Evolutionary conservation across 495 filamentous ascomycete genomes (phyloP), one percentile per base, ranked within the genome.

Genomic region (Penicillium canariense): DNA sequence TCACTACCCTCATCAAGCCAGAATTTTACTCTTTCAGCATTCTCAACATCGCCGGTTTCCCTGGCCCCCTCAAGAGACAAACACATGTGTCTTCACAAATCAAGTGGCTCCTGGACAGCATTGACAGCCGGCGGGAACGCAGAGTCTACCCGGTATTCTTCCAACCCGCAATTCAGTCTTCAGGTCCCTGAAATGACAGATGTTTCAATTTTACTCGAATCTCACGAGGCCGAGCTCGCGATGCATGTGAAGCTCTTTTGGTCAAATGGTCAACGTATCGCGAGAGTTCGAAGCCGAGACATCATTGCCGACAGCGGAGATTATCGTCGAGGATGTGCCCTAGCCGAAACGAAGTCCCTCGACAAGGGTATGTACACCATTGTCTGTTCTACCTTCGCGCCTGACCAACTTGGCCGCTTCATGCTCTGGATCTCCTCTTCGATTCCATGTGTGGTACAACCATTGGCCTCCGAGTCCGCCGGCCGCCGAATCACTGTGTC

Each of bases 341-440:
- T 90, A 31, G 85, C 86, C 4, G 82, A 87, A 49, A 67, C 81
- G 11, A 65, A 69, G 12, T 65, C 64, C 6, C 68, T 93, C 7
- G 78, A 81, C 23, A 68, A 76, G 2, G 93, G 93, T 3, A 78
- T 76, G 0, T 97, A 97, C 70, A 96, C 91, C 0, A 79, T 96
- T 42, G 85, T 97, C 10, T 87, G 84, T 59, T 91, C 87, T 7
- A 96, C 94, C 1, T 97, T 95, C 65, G 90, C 96, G 39, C 80
- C 86, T 0, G 84, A 84, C 26, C 87, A 92, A 63, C 69, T 82
- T 2, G 90, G 83, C 2, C 77, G 76, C n/a, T 97, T 95, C 70
- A 83, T 77, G 2, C 75, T 98, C 23, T 83, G 82, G 58, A 78
- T 95, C 30, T 82, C 81, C 9, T 83, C 87, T n/a, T 81, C 73